A percentile compares a stretch with the other conserved stretches of the same genome.
Evolutionary conservation across 257 asterid genomes (phyloP).

Genomic region (Gynochthodes officinalis): DNA sequence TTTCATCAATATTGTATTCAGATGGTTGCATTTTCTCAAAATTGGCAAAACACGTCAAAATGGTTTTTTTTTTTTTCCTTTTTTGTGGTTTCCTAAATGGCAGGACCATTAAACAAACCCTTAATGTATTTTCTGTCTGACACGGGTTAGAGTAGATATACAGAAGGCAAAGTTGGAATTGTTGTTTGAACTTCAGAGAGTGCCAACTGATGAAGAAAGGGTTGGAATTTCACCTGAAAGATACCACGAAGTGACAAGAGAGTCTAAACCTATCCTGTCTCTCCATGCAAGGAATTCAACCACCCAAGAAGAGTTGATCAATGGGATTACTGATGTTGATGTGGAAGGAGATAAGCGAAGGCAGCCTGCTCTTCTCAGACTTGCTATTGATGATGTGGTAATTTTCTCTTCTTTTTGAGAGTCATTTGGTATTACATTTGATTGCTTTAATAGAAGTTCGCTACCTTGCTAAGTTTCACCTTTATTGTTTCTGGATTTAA

Average conservation of each 20-base stretch:
- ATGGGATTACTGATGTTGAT: constrained; percentile 69
- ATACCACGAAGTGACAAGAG: constrained; percentile 75
- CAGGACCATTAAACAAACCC: background rate
- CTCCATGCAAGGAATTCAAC: constrained; percentile 60
- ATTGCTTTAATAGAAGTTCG: background rate
- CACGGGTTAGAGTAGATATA: constrained; percentile 68
- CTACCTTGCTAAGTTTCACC: background rate
- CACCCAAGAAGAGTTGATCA: constrained; percentile 80
- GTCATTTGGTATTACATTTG: background rate
- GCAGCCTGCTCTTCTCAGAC: constrained; percentile 90
- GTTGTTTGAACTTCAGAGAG: constrained; percentile 61
- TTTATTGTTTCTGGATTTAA: background rate
- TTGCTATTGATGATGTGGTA: constrained; percentile 95
- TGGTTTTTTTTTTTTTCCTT: background rate
- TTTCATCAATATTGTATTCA: background rate
- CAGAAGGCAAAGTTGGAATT: constrained; percentile 63
- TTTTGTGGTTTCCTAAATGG: no score
- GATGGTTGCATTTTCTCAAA: background rate
- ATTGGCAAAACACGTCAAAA: background rate
- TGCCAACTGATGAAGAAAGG: constrained; percentile 56
- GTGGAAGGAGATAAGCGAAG: constrained; percentile 64
- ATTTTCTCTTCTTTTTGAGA: constrained; percentile 17
- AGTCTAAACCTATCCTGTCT: constrained; percentile 59
- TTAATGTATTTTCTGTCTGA: constrained; percentile 17
- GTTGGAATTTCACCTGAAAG: constrained; percentile 72